phyloP scores from a whole-genome alignment of 2,329 filamentous ascomycete species.

The Sclerotiophoma versabilis region DNA sequence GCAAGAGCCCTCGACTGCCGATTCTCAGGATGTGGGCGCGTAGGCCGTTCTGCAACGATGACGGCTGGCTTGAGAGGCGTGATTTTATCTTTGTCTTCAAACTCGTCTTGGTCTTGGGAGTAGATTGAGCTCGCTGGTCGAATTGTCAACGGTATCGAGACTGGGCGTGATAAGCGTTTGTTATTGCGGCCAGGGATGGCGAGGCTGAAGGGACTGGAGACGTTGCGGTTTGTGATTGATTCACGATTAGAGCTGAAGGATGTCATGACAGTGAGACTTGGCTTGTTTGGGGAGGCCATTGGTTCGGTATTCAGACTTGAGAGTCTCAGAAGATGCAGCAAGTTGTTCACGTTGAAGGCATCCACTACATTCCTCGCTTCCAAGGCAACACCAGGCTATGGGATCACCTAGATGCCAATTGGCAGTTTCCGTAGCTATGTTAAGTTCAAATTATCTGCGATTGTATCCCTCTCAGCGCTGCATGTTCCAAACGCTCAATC shows the following conservation, averaged over 20 bases:
- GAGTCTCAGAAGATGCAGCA: background rate
- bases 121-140: constrained; percentile 6
- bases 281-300: constrained; percentile 15
- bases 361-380: constrained; percentile 10
- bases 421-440: background rate
- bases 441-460: background rate
- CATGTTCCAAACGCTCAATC: too few relatives aligned
- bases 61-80: constrained; percentile 13
- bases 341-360: background rate
- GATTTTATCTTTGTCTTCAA: constrained; percentile 10
- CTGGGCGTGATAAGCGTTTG: constrained; percentile 4
- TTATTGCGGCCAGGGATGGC: constrained; percentile 20
- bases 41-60: constrained; percentile 12
- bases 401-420: background rate
- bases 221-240: constrained; percentile 14
- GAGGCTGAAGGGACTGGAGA: constrained; percentile 26
- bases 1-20: constrained; percentile 8
- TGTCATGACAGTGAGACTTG: constrained; percentile 7
- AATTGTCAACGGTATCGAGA: constrained; percentile 8
- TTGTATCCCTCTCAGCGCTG: too few relatives aligned
- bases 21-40: constrained; percentile 3
- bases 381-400: background rate
- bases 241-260: constrained; percentile 5
- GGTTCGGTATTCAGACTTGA: background rate
- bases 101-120: constrained; percentile 8